Base-by-base conservation (phyloP, 352 stramenopile species). In the Phytophthora fragariaefolia region DNA sequence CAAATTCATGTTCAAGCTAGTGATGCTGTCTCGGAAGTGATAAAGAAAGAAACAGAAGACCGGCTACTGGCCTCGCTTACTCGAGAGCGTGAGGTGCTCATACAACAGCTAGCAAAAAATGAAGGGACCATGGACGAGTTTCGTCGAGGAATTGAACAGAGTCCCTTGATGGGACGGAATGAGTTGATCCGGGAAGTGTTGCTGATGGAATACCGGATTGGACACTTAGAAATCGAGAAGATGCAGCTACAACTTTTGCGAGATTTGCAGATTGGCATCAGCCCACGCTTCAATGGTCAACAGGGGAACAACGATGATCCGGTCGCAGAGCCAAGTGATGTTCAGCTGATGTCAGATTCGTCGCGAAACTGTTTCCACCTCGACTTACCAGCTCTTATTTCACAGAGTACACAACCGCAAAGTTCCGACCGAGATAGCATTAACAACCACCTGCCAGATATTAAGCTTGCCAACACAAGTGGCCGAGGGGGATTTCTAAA, bases 171-270 rank as follows among this genome's bases (percentile, higher is more conserved):
- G 38, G 52, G 62, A 22, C 70, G 68, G 40, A 86, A 87, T 36
- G 79, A 79, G 48, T 57, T 89, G 26, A 67, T 91, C 18, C 73
- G 77, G 0, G 85, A 93, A 23, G 53, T 95, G 12, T 70, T 94
- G 36, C 51, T 91, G 40, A 91, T 92, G 75, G 87, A 95, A 38
- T 93, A 97, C 58, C 91, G 91, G 38, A 88, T 97, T 46, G 92
- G 91, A 6, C 81, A 97, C 42, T 75, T 98, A 12, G 89, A 98
- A 65, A 76, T 96, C 20, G 91, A 98, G 54, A 98, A 98, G 50
- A 93, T 96, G 82, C 82, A 97, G 63, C 76, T 96, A 17, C 73
- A 96, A 66, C 74, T 59, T n/a, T 43, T 69, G 49, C 70, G n/a
- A 23, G 59, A 74, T 18, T 7, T 77, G 12, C 58, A 77, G 26